Base-by-base conservation (phyloP, 306 rosid genomes). In the Sphenostylis stenocarpa region DNA sequence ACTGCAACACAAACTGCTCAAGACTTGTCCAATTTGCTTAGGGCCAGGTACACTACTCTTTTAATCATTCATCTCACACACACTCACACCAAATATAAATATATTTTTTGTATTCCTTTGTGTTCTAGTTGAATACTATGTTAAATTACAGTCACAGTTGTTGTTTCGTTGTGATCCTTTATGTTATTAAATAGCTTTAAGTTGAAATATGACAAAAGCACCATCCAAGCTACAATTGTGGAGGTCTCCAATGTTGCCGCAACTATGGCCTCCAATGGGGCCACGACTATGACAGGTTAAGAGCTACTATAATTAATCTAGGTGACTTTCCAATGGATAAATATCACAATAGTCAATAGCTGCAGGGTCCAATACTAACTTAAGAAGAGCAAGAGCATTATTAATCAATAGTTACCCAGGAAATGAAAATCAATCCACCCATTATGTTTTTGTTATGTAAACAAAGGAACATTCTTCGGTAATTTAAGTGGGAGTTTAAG, bases 11-110 rank as follows among this genome's bases (percentile, higher is more conserved):
- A 77, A 82, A 64, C 90, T 62, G 56, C 79, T 75, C 58, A 73
- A 9, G 96, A 89, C 48, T 64, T 95, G 57, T 84, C 86, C 17
- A 84, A 76, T 84, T 84, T 95, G 62, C 87, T 69, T 65, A 82
- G 78, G 61, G 69, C 82, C 76, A 85, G 93, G 98, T 91, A 82
- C 70, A 55, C 47, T 10, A 10, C 56, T 31, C 10, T 48, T 58
- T 69, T 58, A 6, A 64, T 31, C 0, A 9, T 12, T 55, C 3
- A 56, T 56, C 8, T 4, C 34, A 12, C 61, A 55, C 12, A 11
- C 29, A 33, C 41, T 8, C 43, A 38, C 3, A 38, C 43, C 43
- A 8, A 38, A 38, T n/a, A n/a, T n/a, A n/a, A n/a, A n/a, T n/a
- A n/a, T n/a, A n/a, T 38, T 38, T 38, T 28, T 73, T 23, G 20